Percentiles rank a stretch among this genome's conserved stretches.
Evolutionary conservation across 2,329 filamentous ascomycete species (phyloP).

Genomic region (Pezizomycotina sp.): DNA sequence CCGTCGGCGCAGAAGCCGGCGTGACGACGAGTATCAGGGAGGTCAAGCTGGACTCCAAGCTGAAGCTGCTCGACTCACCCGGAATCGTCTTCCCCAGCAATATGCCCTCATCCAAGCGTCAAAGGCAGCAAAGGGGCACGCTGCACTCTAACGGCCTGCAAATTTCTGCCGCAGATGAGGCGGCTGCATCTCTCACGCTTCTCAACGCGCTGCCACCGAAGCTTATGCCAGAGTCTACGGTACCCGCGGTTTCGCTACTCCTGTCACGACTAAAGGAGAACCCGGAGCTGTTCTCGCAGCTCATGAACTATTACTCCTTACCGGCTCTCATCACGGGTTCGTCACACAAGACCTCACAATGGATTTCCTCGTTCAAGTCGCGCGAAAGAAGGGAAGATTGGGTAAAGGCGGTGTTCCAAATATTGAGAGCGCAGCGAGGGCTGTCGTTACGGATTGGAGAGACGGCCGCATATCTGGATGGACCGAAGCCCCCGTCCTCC

Average conservation of each 20-base stretch:
- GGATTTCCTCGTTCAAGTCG: conserved; percentile 88
- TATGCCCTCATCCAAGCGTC: conserved; percentile 32
- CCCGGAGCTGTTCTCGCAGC: conserved; percentile 56
- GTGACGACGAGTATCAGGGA: conserved; percentile 76
- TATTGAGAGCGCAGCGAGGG: conserved; percentile 69
- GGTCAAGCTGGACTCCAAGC: conserved; percentile 87
- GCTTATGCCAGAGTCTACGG: conserved; percentile 69
- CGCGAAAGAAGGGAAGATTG: conserved; percentile 75
- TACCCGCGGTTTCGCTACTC: conserved; percentile 74
- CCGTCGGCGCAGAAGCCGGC: conserved; percentile 77
- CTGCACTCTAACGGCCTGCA: conserved; percentile 24
- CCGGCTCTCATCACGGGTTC: conserved; percentile 51
- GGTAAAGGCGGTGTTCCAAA: conserved; percentile 85
- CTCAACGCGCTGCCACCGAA: conserved; percentile 85
- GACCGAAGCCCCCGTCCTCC: conserved; percentile 57
- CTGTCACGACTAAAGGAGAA: conserved; percentile 61
- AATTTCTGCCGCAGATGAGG: conserved; percentile 45
- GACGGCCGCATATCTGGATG: conserved; percentile 90
- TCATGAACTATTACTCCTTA: conserved; percentile 70
- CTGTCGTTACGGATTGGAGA: conserved; percentile 90
- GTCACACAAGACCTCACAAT: conserved; percentile 59
- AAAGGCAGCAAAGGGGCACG: conserved; percentile 26
- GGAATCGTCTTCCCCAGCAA: conserved; percentile 79
- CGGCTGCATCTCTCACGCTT: conserved; percentile 65
- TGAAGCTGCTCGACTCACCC: conserved; percentile 83